Conservation (phyloP, 768 basidiomycete genomes). For the Suillus spraguei region DNA sequence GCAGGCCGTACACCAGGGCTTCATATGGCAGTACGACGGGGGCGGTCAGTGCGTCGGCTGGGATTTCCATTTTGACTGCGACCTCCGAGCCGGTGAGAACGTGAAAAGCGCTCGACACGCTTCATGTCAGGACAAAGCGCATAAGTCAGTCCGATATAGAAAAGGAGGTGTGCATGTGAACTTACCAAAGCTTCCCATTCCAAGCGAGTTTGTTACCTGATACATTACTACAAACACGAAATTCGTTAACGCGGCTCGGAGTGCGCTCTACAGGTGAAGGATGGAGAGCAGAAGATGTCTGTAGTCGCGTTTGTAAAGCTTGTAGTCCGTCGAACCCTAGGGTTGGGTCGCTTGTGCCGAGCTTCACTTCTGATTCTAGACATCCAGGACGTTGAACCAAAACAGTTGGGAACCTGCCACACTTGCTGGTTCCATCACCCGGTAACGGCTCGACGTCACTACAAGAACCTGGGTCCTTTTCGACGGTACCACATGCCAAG, state of each 20-base stretch:
- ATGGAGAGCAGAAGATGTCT: neutral
- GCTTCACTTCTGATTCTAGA: conserved; percentile 4
- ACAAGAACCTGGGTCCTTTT: conserved; percentile 5
- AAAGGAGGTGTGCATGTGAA: neutral
- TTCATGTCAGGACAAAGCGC: conserved; percentile 7
- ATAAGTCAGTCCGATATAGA: neutral
- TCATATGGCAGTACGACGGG: conserved; percentile 17
- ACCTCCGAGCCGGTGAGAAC: conserved; percentile 18
- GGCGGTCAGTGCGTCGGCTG: neutral
- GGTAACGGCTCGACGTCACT: neutral
- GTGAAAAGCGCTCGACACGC: conserved; percentile 15
- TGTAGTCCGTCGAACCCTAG: neutral
- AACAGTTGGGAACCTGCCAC: neutral
- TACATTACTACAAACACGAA: conserved; percentile 1
- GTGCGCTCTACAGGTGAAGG: neutral
- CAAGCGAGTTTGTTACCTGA: neutral
- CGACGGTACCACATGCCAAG: neutral
- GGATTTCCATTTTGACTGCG: conserved; percentile 18
- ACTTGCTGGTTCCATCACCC: conserved; percentile 4
- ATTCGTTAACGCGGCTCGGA: neutral
- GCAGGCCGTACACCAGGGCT: conserved; percentile 18
- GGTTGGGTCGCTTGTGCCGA: conserved; percentile 4
- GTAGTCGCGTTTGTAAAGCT: neutral
- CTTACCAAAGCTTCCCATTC: conserved; percentile 10
- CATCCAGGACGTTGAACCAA: conserved; percentile 1